phyloP scores from a whole-genome alignment of 2,329 filamentous ascomycete genomes.

The Phyllosticta paracitricarpa region DNA sequence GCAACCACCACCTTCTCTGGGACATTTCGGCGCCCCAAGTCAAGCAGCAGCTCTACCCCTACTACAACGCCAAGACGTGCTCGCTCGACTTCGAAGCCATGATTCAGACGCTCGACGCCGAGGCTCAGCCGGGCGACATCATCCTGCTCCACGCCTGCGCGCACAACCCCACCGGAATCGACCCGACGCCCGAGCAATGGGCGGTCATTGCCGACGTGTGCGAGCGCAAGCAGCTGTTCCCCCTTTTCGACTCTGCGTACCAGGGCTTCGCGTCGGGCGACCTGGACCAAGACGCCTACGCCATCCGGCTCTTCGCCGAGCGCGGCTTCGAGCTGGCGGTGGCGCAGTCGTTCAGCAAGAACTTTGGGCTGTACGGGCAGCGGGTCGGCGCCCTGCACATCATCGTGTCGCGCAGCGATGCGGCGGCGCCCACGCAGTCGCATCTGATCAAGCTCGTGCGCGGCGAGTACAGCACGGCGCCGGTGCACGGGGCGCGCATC shows the following conservation, averaged over 20 bases:
- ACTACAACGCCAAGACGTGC: slow-evolving; percentile 19
- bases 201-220: slow-evolving; percentile 21
- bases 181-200: slow-evolving; percentile 28
- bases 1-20: slow-evolving; percentile 26
- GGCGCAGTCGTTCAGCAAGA: slow-evolving; percentile 29
- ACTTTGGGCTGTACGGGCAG: slow-evolving; percentile 31
- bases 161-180: slow-evolving; percentile 32
- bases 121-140: slow-evolving; percentile 21
- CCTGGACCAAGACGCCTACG: slow-evolving; percentile 25
- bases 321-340: slow-evolving; percentile 16
- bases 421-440: slow-evolving; percentile 1
- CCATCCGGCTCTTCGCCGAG: slow-evolving; percentile 23
- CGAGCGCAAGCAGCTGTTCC: slow-evolving; percentile 21
- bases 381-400: slow-evolving; percentile 22
- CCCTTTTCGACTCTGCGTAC: slow-evolving; percentile 31
- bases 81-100: slow-evolving; percentile 24
- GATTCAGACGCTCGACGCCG: slow-evolving; percentile 15
- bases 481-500: slow-evolving; percentile 22
- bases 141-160: slow-evolving; percentile 29
- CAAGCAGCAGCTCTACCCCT: slow-evolving; percentile 16
- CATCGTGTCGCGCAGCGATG: slow-evolving; percentile 4
- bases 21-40: slow-evolving; percentile 12
- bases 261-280: slow-evolving; percentile 31
- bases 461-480: slow-evolving; percentile 20
- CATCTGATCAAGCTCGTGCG: slow-evolving; percentile 15